These are phyloP conservation scores for Brassica nigra DNA, from an alignment of 345 rosid species.

Conservation along the genomic window DNA sequence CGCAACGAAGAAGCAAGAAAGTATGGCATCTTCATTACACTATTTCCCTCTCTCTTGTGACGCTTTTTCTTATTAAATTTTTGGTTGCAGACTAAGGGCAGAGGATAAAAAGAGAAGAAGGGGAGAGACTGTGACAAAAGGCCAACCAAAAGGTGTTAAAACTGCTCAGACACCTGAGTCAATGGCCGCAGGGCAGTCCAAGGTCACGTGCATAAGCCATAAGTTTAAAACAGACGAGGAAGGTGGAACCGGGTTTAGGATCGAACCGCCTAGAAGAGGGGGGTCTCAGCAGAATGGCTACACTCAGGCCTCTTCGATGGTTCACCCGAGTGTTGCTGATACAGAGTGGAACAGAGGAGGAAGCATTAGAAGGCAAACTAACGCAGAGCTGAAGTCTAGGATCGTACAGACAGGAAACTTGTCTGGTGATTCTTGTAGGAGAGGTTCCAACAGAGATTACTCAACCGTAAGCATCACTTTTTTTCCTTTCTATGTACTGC, in stretches of 20 bases:
- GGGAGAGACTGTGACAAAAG: slow-evolving; percentile 67
- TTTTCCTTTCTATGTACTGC: not conserved
- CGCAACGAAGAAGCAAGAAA: slow-evolving; percentile 65
- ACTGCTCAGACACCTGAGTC: slow-evolving; percentile 61
- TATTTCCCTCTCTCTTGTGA: not conserved
- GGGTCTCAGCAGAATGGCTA: slow-evolving; percentile 27
- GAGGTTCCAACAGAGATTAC: slow-evolving; percentile 43
- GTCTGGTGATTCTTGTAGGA: slow-evolving; percentile 40
- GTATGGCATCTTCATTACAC: slow-evolving; percentile 39
- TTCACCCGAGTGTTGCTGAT: slow-evolving; percentile 56
- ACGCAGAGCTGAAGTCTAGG: slow-evolving; percentile 25
- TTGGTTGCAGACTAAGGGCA: slow-evolving; percentile 56
- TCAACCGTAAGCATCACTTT: slow-evolving; percentile 43
- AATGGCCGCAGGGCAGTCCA: slow-evolving; percentile 56
- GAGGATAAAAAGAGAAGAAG: slow-evolving; percentile 62
- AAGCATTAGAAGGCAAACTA: slow-evolving; percentile 40
- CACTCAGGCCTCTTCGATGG: slow-evolving; percentile 55
- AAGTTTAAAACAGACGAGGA: slow-evolving; percentile 50
- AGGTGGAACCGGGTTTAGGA: slow-evolving; percentile 57
- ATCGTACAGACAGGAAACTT: slow-evolving; percentile 38
- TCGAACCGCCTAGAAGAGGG: slow-evolving; percentile 53
- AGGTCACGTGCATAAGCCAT: slow-evolving; percentile 45
- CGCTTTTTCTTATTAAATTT: not conserved
- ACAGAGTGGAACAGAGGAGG: slow-evolving; percentile 43
- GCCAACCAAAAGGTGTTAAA: slow-evolving; percentile 47